Evolutionary conservation across 805 yeast genomes (phyloP).

Genomic region (Starmerella kuoi): DNA sequence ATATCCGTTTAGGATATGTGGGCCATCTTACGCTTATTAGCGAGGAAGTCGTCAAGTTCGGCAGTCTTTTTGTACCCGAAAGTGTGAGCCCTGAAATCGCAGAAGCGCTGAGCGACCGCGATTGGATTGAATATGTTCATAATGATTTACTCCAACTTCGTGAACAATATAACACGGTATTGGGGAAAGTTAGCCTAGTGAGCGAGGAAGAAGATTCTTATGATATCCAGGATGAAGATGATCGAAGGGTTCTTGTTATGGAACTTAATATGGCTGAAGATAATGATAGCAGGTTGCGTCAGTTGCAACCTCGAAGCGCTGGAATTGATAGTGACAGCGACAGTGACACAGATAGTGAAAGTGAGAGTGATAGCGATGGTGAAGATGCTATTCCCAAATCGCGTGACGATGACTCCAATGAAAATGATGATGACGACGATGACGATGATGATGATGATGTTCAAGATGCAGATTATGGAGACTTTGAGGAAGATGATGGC

Average conservation of each 20-base stretch:
- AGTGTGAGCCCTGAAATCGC: conserved; percentile 43
- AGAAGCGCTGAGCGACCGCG: conserved; percentile 37
- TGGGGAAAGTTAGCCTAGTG: conserved; percentile 48
- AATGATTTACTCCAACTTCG: conserved; percentile 77
- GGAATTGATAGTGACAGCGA: conserved; percentile 9
- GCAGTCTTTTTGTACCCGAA: conserved; percentile 47
- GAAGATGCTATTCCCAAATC: not conserved
- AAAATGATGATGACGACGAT: not conserved
- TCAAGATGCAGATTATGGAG: not conserved
- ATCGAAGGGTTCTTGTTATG: conserved; percentile 14
- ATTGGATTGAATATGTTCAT: conserved; percentile 75
- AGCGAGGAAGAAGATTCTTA: conserved; percentile 28
- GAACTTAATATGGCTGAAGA: conserved; percentile 25
- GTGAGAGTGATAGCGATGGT: conserved; percentile 23
- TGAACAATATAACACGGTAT: conserved; percentile 83
- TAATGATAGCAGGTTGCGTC: conserved; percentile 4
- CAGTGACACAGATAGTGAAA: conserved; percentile 22
- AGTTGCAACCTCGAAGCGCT: not conserved
- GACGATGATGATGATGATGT: not conserved
- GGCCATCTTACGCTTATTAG: conserved; percentile 92
- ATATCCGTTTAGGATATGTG: conserved; percentile 79
- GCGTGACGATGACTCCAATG: not conserved
- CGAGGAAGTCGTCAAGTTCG: conserved; percentile 88
- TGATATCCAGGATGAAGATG: conserved; percentile 23
- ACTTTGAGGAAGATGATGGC: not conserved